phyloP scores from a whole-genome alignment of 2,329 filamentous ascomycete genomes.

The Exophiala oligosperma region DNA sequence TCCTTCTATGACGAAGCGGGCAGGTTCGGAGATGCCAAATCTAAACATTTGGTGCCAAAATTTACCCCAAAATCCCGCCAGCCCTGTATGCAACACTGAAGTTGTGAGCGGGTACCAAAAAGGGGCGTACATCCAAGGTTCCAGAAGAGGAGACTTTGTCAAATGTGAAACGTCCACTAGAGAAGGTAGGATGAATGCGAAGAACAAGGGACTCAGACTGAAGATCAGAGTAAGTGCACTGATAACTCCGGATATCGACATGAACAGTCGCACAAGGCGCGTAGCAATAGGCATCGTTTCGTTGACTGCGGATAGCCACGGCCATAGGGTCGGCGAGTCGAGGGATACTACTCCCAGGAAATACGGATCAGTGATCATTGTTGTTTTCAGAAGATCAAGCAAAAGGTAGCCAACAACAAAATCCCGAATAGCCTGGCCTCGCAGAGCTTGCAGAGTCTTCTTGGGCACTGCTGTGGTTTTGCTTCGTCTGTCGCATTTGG shows the following conservation, averaged over 20 bases:
- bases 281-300: conserved; percentile 34
- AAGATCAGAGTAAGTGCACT: conserved; percentile 63
- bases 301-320: conserved; percentile 20
- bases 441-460: conserved; percentile 10
- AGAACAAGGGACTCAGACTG: conserved; percentile 61
- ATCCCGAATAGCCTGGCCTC: conserved; percentile 15
- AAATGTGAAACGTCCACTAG: conserved; percentile 47
- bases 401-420: conserved; percentile 62
- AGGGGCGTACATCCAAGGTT: conserved; percentile 63
- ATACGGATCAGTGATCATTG: conserved; percentile 76
- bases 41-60: conserved; percentile 95
- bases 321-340: conserved; percentile 39
- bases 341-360: conserved; percentile 62
- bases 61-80: conserved; percentile 78
- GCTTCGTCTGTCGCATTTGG: conserved; percentile 9
- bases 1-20: conserved; percentile 18
- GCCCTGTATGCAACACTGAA: conserved; percentile 58
- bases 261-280: conserved; percentile 55
- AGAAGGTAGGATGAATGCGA: conserved; percentile 51
- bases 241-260: conserved; percentile 60
- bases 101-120: conserved; percentile 52
- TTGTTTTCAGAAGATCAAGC: conserved; percentile 68
- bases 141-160: conserved; percentile 60
- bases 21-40: conserved; percentile 50
- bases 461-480: conserved; percentile 19